These are phyloP conservation scores for Didymellaceae sp. DNA, from an alignment of 2,329 filamentous ascomycete species.

Conservation along the genomic window DNA sequence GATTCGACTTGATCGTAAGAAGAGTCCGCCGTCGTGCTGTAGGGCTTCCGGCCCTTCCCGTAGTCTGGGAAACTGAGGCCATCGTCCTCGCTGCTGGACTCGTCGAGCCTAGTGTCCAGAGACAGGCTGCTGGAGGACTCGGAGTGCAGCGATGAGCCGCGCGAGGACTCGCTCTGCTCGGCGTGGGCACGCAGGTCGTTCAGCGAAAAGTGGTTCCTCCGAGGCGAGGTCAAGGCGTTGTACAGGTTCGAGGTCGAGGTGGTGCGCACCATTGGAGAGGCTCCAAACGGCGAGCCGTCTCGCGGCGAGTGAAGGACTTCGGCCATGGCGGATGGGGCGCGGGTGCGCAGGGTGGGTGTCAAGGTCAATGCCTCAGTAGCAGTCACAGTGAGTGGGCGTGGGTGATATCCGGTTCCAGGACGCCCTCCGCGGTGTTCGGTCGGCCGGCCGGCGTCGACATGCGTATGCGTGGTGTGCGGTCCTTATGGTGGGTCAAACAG, in stretches of 20 bases:
- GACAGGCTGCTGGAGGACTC: constrained; percentile 70
- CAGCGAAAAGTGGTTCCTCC: constrained; percentile 44
- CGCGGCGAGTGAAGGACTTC: constrained; percentile 45
- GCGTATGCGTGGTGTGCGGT: constrained; percentile 31
- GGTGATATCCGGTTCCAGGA: constrained; percentile 29
- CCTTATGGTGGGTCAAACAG: constrained; percentile 16
- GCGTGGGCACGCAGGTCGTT: constrained; percentile 47
- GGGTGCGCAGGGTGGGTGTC: neutral
- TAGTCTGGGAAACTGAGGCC: constrained; percentile 56
- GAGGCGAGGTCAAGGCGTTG: constrained; percentile 42
- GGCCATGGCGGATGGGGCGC: constrained; percentile 40
- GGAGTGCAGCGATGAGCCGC: constrained; percentile 64
- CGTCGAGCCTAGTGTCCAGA: constrained; percentile 63
- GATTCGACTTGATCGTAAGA: constrained; percentile 19
- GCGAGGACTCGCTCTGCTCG: constrained; percentile 45
- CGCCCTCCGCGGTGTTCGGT: constrained; percentile 34
- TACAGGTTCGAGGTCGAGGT: constrained; percentile 54
- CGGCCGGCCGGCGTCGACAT: constrained; percentile 39
- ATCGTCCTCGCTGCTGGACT: constrained; percentile 49
- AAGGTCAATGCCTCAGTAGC: constrained; percentile 31
- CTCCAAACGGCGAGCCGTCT: constrained; percentile 44
- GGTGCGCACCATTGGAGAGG: constrained; percentile 46
- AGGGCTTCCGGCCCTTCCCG: constrained; percentile 21
- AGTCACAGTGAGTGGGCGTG: constrained; percentile 23
- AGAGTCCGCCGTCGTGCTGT: constrained; percentile 21